Evolutionary conservation across 768 basidiomycete species (phyloP).

Genomic region (Boletus sensibilis): DNA sequence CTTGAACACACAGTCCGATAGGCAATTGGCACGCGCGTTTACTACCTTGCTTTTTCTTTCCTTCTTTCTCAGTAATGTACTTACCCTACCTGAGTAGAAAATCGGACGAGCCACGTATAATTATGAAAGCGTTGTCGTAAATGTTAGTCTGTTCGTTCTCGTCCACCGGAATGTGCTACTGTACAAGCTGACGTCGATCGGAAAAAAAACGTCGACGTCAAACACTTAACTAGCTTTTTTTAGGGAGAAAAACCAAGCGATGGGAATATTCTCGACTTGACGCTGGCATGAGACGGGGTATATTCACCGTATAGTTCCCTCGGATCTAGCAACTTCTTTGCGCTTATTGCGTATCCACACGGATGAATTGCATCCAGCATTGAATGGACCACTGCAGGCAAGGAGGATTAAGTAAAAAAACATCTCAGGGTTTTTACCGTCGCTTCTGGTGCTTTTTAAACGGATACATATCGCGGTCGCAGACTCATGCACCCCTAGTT

Average conservation of each 20-base stretch:
- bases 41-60: neutral
- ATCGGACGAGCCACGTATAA: neutral
- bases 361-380: neutral
- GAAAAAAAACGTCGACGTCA: neutral
- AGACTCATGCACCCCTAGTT: neutral
- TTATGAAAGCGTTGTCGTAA: neutral
- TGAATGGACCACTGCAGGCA: neutral
- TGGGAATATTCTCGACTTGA: slow-evolving; percentile 8
- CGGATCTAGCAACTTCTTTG: slow-evolving; percentile 4
- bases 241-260: neutral
- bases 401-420: slow-evolving; percentile 4
- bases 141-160: neutral
- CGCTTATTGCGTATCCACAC: neutral
- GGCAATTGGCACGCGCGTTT: neutral
- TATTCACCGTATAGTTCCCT: neutral
- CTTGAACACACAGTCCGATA: neutral
- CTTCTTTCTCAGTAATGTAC: neutral
- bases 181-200: neutral
- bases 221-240: neutral
- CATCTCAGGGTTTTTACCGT: neutral
- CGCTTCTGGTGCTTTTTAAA: neutral
- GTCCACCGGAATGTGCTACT: neutral
- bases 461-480: neutral
- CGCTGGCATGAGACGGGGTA: slow-evolving; percentile 11
- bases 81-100: neutral